These are phyloP conservation scores for Coemansia sp. DNA, from an alignment of 192 early-diverging fungal species.

Conservation along the genomic window DNA sequence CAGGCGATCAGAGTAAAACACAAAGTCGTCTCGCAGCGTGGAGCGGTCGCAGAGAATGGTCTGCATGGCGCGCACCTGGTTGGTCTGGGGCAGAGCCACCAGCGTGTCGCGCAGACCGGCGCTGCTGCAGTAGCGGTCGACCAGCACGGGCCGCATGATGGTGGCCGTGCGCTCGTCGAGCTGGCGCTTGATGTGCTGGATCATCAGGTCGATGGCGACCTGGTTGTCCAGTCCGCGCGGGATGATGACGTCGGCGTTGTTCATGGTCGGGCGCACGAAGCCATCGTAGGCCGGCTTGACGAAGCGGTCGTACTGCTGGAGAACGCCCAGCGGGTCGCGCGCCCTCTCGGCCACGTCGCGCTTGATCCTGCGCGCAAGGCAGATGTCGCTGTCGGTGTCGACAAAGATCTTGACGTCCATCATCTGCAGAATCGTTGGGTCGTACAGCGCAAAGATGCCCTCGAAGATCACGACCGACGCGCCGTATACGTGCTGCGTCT, in stretches of 20 bases:
- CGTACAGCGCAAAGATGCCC: slow-evolving; percentile 95
- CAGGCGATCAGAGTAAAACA: slow-evolving; percentile 88
- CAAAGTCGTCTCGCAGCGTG: slow-evolving; percentile 79
- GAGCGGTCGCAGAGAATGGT: slow-evolving; percentile 75
- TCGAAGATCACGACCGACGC: slow-evolving; percentile 97
- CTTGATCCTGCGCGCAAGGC: slow-evolving; percentile 81
- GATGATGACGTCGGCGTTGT: slow-evolving; percentile 91
- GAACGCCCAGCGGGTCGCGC: slow-evolving; percentile 79
- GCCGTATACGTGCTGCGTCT: slow-evolving; percentile 76
- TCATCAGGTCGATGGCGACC: slow-evolving; percentile 88
- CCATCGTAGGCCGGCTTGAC: slow-evolving; percentile 95
- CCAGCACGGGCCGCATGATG: slow-evolving; percentile 39
- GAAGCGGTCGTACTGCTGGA: slow-evolving; percentile 87
- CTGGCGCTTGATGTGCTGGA: slow-evolving; percentile 83
- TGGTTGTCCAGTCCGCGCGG: slow-evolving; percentile 88
- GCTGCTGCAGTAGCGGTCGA: slow-evolving; percentile 22
- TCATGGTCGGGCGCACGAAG: slow-evolving; percentile 88
- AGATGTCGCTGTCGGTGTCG: slow-evolving; percentile 91
- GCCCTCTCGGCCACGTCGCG: slow-evolving; percentile 89
- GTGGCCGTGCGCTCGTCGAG: slow-evolving; percentile 63
- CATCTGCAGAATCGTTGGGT: slow-evolving; percentile 71
- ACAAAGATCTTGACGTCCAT: slow-evolving; percentile 93
- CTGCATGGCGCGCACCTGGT: slow-evolving; percentile 64
- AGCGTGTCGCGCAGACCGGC: slow-evolving; percentile 24
- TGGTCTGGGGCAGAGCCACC: slow-evolving; percentile 49